Base-by-base conservation (phyloP, 2,329 filamentous ascomycete species). In the Cytospora leucostoma region DNA sequence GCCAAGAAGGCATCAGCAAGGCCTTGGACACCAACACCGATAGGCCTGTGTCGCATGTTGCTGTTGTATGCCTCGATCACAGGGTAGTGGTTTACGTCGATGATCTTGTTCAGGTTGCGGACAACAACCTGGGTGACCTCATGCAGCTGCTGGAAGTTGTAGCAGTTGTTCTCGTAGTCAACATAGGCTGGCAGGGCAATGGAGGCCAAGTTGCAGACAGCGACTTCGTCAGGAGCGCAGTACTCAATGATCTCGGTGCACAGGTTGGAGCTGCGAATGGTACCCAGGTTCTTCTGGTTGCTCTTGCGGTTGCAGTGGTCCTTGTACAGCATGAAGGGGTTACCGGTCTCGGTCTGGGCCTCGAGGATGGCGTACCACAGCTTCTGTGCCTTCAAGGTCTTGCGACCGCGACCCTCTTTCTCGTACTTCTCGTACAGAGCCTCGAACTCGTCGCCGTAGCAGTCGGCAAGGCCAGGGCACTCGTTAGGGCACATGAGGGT, bases 281-380 rank as follows among this genome's bases (percentile, higher is more conserved):
- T 97, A 69, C 95, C 95, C 37, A 99, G 85, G 80, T 99, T 99
- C 89, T 99, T 98, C 83, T 99, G 95, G 86, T 99, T 99, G 84
- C 93, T 97, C 90, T 99, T 99, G 77, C 88, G 88, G 87, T 99
- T 99, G 87, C 91, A 94, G 73, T 89, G 86, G 79, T 99, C 95
- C 85, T 99, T 99, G 88, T 99, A 99, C 65, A 98, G 88, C 92
- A 99, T 99, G 81, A 97, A 99, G 56, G 95, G 95, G 79, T 96
- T 98, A 71, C 95, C 95, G 53, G 95, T 99, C 87, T 99, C 95
- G 38, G 94, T 98, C 82, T 99, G 95, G 56, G 95, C 92, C 81
- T 99, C 95, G 55, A 99, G 86, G 69, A 99, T 97, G 69, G 94
- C 93, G 76, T 98, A 98, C 95, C 95, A 99, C 64, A 99, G 89